Evolutionary conservation across 495 filamentous ascomycete species (phyloP), one percentile per base, ranked within the genome.

Genomic region (Penicillium lagena): DNA sequence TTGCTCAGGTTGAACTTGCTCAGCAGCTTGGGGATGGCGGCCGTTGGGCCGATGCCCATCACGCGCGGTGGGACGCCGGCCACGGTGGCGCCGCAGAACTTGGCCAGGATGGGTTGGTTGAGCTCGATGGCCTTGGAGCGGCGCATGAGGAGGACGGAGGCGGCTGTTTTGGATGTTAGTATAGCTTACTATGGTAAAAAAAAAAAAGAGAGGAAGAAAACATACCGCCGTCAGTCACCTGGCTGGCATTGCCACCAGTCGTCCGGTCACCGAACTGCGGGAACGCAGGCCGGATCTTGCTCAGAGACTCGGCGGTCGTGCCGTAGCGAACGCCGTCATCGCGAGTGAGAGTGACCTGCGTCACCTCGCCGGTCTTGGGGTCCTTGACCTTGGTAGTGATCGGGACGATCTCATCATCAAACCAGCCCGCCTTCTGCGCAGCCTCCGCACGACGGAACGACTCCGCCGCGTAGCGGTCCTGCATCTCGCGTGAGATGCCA

Each of bases 31-130:
- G 93, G 93, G 55, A 98, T 95, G 36, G 89, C 93, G 41, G 94
- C 77, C 11, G 89, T 85, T 22, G 93, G 93, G 28, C 93, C 93
- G 50, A 98, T 96, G 44, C 93, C 93, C 93, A 98, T 98, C 61
- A 98, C 86, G 40, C 91, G 77, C 1, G 93, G 91, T 1, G 91
- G 79, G 2, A 96, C 78, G 51, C 93, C 93, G 37, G 88, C 86
- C 32, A 95, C 85, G 9, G 90, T 95, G 28, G 90, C 85, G 52
- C 88, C 89, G 56, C 89, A 87, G 71, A 88, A 98, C 67, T 98
- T 98, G 60, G 83, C 93, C 43, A 96, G 66, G 66, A 98, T 89
- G 38, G 93, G 89, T 72, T 95, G 86, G 56, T 86, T 83, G 31
- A 96, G 78, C 66, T 86, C 81, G 58, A 87, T 80, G 38, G 93